phyloP scores from a whole-genome alignment of 2,329 filamentous ascomycete genomes.

The Aspergillus aculeatus region DNA sequence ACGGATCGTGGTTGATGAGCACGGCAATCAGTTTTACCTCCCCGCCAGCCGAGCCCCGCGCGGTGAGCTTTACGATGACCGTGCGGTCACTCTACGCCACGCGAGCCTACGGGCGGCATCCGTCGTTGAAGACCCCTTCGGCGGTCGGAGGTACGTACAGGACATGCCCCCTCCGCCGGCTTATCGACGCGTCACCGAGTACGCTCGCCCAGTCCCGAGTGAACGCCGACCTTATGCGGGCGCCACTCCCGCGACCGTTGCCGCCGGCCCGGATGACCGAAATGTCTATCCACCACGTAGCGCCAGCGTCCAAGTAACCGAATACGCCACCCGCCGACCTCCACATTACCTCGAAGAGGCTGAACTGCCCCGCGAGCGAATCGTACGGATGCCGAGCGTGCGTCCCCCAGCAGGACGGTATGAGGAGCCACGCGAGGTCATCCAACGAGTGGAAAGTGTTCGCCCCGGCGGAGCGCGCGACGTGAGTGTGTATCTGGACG shows the following conservation, averaged over 20 bases:
- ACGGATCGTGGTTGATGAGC: constrained; percentile 77
- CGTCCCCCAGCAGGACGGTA: constrained; percentile 53
- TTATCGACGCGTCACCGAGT: constrained; percentile 43
- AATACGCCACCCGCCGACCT: constrained; percentile 38
- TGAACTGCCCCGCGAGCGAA: constrained; percentile 57
- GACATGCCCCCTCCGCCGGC: constrained; percentile 47
- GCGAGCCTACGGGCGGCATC: constrained; percentile 42
- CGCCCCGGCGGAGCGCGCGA: constrained; percentile 42
- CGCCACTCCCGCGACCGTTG: background rate
- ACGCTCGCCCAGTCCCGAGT: constrained; percentile 29
- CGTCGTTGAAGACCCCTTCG: constrained; percentile 43
- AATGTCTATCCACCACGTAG: constrained; percentile 35
- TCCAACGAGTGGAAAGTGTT: constrained; percentile 44
- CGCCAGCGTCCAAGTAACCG: constrained; percentile 43
- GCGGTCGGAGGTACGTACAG: constrained; percentile 41
- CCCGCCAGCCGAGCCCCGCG: constrained; percentile 33
- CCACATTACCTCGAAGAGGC: constrained; percentile 59
- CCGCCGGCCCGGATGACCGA: constrained; percentile 33
- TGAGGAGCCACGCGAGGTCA: constrained; percentile 41
- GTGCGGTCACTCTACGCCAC: constrained; percentile 25
- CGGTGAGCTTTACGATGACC: constrained; percentile 37
- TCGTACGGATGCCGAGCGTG: constrained; percentile 57
- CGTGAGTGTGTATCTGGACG: constrained; percentile 44
- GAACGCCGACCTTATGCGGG: constrained; percentile 34
- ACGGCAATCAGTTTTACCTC: constrained; percentile 72